phyloP scores from a whole-genome alignment of 352 stramenopile species.

The Peronospora destructor region DNA sequence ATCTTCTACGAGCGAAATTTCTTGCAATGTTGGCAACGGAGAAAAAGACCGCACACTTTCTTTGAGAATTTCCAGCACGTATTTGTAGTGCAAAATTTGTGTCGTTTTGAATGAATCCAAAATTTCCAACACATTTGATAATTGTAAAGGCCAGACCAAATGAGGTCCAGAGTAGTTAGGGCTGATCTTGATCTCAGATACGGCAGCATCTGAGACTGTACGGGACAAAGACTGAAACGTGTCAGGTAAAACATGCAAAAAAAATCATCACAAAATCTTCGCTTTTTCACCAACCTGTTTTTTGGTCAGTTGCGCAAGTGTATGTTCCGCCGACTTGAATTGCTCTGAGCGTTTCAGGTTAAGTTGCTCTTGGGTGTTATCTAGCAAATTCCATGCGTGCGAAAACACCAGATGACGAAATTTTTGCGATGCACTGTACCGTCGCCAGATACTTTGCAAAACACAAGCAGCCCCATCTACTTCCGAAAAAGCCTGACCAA shows the following conservation, averaged over 20 bases:
- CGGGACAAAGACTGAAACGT: conserved; percentile 35
- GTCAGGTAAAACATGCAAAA: too few species aligned
- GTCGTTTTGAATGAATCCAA: conserved; percentile 89
- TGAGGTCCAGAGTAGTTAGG: conserved; percentile 70
- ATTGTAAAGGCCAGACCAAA: conserved; percentile 76
- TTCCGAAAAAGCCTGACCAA: conserved; percentile 60
- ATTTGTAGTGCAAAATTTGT: conserved; percentile 85
- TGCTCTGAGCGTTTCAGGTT: conserved; percentile 83
- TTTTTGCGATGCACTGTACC: conserved; percentile 66
- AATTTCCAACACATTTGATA: conserved; percentile 82
- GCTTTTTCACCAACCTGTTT: conserved; percentile 35
- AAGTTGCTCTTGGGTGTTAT: conserved; percentile 87
- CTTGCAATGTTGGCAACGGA: conserved; percentile 75
- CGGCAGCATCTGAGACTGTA: conserved; percentile 49
- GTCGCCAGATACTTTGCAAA: conserved; percentile 71
- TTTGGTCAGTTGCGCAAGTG: conserved; percentile 66
- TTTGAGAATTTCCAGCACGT: conserved; percentile 83
- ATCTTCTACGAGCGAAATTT: conserved; percentile 74
- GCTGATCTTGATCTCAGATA: conserved; percentile 43
- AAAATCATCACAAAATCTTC: not conserved
- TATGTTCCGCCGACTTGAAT: conserved; percentile 80
- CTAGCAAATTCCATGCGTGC: conserved; percentile 84
- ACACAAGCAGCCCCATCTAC: conserved; percentile 65
- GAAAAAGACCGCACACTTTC: conserved; percentile 53
- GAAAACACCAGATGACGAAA: conserved; percentile 77